Conservation (phyloP, 2,329 filamentous ascomycete species). For the Cladophialophora immunda region DNA sequence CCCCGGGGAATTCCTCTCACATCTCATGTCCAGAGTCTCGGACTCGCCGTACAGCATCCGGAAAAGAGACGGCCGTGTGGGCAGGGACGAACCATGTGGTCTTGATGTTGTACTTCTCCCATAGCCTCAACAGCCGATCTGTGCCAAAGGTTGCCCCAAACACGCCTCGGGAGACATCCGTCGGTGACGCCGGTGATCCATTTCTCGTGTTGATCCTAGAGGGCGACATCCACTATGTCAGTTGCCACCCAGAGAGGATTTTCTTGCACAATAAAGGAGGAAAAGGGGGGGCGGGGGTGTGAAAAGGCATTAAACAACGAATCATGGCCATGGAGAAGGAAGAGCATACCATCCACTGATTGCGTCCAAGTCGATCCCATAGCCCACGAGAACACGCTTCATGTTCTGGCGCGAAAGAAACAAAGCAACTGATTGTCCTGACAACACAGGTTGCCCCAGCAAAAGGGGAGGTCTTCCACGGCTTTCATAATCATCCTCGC, state of each 20-base stretch:
- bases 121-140: conserved; percentile 71
- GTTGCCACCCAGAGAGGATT: no score
- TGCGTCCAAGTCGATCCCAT: conserved; percentile 77
- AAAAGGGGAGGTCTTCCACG: no score
- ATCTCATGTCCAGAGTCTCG: conserved; percentile 71
- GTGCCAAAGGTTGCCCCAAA: conserved; percentile 75
- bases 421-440: no score
- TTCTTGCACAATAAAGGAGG: no score
- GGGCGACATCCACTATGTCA: no score
- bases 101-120: conserved; percentile 54
- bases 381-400: conserved; percentile 64
- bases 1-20: no score
- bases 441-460: no score
- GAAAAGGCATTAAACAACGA: no score
- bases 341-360: conserved; percentile 73
- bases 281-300: no score
- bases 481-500: no score
- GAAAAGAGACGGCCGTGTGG: conserved; percentile 66
- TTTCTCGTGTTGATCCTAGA: conserved; percentile 29
- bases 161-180: conserved; percentile 73
- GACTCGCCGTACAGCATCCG: conserved; percentile 53
- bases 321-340: no score
- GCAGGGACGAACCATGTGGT: conserved; percentile 68
- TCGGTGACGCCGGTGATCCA: conserved; percentile 54
- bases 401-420: neutral